Percentiles rank a stretch among this genome's conserved stretches.
phyloP scores from a whole-genome alignment of 139 green algal species.

The Microglena sp. region DNA sequence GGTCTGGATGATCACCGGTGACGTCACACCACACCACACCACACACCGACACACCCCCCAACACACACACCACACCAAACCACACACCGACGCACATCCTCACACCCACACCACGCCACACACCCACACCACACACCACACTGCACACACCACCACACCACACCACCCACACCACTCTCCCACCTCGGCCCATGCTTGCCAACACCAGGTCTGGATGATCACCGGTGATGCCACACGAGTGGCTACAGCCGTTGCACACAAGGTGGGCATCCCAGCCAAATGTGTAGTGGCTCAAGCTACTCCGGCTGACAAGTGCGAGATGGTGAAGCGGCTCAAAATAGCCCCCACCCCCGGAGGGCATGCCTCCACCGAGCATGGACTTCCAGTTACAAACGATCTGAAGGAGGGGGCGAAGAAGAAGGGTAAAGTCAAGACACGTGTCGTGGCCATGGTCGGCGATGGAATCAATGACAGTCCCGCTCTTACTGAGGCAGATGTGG shows the following conservation, averaged over 20 bases:
- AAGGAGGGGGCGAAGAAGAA: neutral
- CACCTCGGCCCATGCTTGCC: too few relatives aligned
- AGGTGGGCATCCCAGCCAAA: slow-evolving; percentile 50
- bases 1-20: too few relatives aligned
- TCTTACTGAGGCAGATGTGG: slow-evolving; percentile 86
- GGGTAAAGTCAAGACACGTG: too few relatives aligned
- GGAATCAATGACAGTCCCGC: slow-evolving; percentile 96
- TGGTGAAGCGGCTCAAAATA: slow-evolving; percentile 23
- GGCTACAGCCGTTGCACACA: slow-evolving; percentile 22
- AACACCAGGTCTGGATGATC: slow-evolving; percentile 15
- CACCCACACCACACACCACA: too few relatives aligned
- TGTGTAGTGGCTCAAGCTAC: slow-evolving; percentile 52
- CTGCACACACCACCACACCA: too few relatives aligned
- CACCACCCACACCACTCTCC: too few relatives aligned
- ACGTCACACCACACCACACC: too few relatives aligned
- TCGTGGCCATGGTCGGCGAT: slow-evolving; percentile 97
- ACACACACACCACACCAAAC: too few relatives aligned
- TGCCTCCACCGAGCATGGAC: neutral
- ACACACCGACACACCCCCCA: too few relatives aligned
- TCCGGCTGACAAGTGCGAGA: slow-evolving; percentile 55
- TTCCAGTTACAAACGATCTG: too few relatives aligned
- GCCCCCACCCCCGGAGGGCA: slow-evolving; percentile 1
- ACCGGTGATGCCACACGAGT: slow-evolving; percentile 21
- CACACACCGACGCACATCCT: too few relatives aligned
- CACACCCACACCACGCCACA: too few relatives aligned